Percentiles rank a stretch among this genome's conserved stretches.
phyloP scores from a whole-genome alignment of 2,329 filamentous ascomycete genomes.

The Allantophomopsis lycopodina region DNA sequence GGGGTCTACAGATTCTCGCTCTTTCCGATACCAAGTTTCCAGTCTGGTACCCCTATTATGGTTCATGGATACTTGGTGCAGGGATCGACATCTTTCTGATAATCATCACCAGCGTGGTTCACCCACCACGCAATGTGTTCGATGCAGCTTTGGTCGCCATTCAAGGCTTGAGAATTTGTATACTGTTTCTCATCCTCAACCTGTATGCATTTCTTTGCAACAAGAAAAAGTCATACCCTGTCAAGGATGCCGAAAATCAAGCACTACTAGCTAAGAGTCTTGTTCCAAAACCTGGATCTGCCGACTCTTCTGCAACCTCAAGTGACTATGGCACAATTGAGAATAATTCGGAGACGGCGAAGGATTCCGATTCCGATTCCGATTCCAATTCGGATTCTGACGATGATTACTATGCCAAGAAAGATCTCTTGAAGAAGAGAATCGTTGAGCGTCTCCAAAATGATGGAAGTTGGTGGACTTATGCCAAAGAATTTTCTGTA shows the following conservation, averaged over 20 bases:
- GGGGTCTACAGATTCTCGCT: constrained; percentile 42
- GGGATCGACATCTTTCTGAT: constrained; percentile 37
- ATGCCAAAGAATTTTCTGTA: constrained; percentile 57
- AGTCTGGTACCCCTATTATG: constrained; percentile 50
- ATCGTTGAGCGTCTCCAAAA: constrained; percentile 58
- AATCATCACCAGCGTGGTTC: constrained; percentile 18
- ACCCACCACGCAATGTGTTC: constrained; percentile 9
- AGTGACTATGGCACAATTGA: constrained; percentile 12
- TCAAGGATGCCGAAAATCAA: constrained; percentile 41
- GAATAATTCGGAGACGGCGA: background rate
- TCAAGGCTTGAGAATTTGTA: constrained; percentile 13
- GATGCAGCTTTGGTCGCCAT: constrained; percentile 10
- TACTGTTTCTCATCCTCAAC: constrained; percentile 21
- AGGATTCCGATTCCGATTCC: too few species aligned
- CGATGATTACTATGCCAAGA: constrained; percentile 9
- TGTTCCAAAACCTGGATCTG: constrained; percentile 15
- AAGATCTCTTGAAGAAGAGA: constrained; percentile 31
- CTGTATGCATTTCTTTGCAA: constrained; percentile 17
- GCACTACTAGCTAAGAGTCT: constrained; percentile 35
- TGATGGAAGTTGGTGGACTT: constrained; percentile 65
- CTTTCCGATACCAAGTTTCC: constrained; percentile 34
- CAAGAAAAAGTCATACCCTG: constrained; percentile 15
- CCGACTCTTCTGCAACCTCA: constrained; percentile 8
- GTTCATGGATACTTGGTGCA: constrained; percentile 45
- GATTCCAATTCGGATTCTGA: constrained; percentile 7